These are phyloP conservation scores for Paramecium sonneborni DNA, from an alignment of 73 alveolate species.

Conservation along the genomic window DNA sequence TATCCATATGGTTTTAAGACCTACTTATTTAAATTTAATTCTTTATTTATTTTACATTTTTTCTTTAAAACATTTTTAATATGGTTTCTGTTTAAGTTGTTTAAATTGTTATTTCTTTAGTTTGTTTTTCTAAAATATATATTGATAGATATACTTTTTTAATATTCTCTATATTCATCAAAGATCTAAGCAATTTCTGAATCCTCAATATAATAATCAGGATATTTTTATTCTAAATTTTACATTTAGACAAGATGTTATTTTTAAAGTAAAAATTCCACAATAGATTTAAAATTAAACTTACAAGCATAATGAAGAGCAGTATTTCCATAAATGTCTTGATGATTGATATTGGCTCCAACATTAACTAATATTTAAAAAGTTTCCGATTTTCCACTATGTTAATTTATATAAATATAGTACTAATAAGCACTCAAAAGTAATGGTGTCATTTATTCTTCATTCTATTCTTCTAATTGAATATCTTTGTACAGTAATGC, in stretches of 20 bases:
- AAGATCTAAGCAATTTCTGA: background rate
- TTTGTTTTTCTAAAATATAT: background rate
- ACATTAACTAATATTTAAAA: background rate
- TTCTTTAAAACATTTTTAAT: background rate
- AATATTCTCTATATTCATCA: background rate
- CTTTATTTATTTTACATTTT: background rate
- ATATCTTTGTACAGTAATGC: background rate
- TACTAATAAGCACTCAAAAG: background rate
- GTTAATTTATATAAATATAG: background rate
- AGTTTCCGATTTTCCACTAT: background rate
- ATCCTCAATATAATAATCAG: background rate
- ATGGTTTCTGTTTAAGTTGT: background rate
- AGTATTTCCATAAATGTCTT: background rate
- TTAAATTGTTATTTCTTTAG: background rate
- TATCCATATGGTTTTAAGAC: background rate
- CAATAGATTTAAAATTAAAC: background rate
- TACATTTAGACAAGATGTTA: background rate
- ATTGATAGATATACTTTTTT: background rate
- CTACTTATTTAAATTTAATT: background rate
- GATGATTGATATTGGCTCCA: conserved; percentile 24
- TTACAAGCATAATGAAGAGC: conserved; percentile 32
- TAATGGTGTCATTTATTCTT: conserved; percentile 18
- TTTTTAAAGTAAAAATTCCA: background rate
- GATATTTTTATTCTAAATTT: background rate
- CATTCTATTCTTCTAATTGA: background rate